These are phyloP conservation scores for Cyathus striatus DNA, from an alignment of 768 basidiomycete genomes.

Conservation along the genomic window DNA sequence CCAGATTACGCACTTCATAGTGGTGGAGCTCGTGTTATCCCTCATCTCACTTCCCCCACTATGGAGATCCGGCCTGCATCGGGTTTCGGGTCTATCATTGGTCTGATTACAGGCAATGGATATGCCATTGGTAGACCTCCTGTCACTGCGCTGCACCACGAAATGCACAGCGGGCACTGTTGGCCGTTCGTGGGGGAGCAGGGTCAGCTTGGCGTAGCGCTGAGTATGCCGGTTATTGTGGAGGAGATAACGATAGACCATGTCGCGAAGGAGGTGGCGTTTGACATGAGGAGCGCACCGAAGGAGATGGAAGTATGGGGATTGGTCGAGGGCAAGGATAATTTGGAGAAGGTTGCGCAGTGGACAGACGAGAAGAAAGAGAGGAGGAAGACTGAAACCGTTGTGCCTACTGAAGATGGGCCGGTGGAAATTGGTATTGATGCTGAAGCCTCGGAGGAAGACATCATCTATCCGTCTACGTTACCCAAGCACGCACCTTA, in stretches of 20 bases:
- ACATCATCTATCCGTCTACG: constrained; percentile 38
- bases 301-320: constrained; percentile 90
- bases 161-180: constrained; percentile 78
- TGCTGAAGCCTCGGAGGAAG: constrained; percentile 15
- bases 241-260: constrained; percentile 86
- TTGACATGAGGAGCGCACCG: constrained; percentile 79
- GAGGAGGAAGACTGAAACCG: constrained; percentile 15
- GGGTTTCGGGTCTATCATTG: constrained; percentile 41
- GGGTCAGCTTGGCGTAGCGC: constrained; percentile 80
- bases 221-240: constrained; percentile 71
- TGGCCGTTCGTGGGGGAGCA: constrained; percentile 84
- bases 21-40: constrained; percentile 76
- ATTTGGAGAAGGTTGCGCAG: constrained; percentile 51
- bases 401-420: constrained; percentile 18
- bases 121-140: constrained; percentile 74
- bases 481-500: constrained; percentile 42
- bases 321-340: constrained; percentile 73
- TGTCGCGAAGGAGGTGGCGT: constrained; percentile 74
- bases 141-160: constrained; percentile 83
- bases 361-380: constrained; percentile 43
- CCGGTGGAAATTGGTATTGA: constrained; percentile 22
- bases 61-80: constrained; percentile 57
- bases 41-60: constrained; percentile 78
- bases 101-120: constrained; percentile 57
- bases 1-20: constrained; percentile 86